Base-by-base conservation (phyloP, 2,329 filamentous ascomycete species). In the Colletotrichum shisoi region DNA sequence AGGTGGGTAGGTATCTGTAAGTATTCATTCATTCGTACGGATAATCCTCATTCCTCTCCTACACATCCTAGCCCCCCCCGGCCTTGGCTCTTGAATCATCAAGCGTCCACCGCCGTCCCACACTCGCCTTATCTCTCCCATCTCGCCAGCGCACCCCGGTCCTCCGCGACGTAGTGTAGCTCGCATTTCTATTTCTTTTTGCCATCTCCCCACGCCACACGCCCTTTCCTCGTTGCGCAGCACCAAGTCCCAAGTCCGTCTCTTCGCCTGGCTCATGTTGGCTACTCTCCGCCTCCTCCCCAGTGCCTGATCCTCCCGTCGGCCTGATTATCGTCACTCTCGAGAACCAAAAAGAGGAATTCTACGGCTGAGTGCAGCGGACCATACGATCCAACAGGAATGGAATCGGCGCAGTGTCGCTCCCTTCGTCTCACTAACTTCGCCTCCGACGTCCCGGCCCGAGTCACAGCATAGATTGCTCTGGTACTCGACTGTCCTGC, bases 31-130 rank as follows among this genome's bases (percentile, higher is more conserved):
- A 31, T 31, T 31, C 27, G 27, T 31, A 31, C 27, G 27, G 7
- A 31, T 31, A 31, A 8, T 31, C 4, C 27, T 31, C 27, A 54
- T 54, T 54, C 13, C n/a, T 24, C 15, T 24, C 37, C 31, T 24
- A 48, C 6, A 42, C 34, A 40, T 59, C 44, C 44, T 45, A 49
- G 48, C 60, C 64, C 61, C 60, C 64, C 61, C 54, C 61, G 39
- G 61, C 64, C 61, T 59, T 54, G 64, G 64, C 60, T 67, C 61
- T 12, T 19, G 40, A 67, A 64, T 67, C 64, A 61, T 56, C 19
- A 60, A 67, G 61, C 54, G 49, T 59, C 61, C 54, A 63, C 31
- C 61, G 49, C 48, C 59, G 64, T 67, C 64, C 61, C 64, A 67
- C 61, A 56, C 62, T 15, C 54, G 49, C 49, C 64, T 67, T 67